A percentile compares a stretch with the other conserved stretches of the same genome.
Evolutionary conservation across 768 basidiomycete species (phyloP).

Genomic region (Podaxis mareebaensis): DNA sequence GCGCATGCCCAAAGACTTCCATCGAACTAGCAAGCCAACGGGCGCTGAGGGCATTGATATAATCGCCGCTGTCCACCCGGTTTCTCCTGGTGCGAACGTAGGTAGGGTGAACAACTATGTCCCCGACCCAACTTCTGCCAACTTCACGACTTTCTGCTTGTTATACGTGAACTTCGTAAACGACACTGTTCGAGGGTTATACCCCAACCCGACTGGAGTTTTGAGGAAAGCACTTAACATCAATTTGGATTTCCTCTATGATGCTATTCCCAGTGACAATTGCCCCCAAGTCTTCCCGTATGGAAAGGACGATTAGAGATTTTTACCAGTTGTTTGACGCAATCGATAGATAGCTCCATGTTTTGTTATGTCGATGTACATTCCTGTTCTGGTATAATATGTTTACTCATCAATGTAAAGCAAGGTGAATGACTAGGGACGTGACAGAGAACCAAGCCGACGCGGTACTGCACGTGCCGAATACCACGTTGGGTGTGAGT

Average conservation of each 20-base stretch:
- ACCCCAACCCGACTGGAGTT: conserved; percentile 22
- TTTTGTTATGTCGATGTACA: background rate
- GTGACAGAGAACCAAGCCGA: no score
- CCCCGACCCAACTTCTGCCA: conserved; percentile 16
- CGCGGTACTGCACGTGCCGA: no score
- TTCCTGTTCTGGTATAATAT: background rate
- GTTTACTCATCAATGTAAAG: background rate
- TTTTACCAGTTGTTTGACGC: background rate
- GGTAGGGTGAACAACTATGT: conserved; percentile 19
- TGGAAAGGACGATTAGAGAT: conserved; percentile 1
- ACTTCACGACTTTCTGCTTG: conserved; percentile 16
- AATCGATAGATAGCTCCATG: background rate
- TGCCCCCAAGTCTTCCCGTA: conserved; percentile 21
- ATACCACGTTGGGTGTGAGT: no score
- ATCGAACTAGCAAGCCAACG: conserved; percentile 12
- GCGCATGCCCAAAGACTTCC: conserved; percentile 22
- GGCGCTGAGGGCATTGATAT: conserved; percentile 2
- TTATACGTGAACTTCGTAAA: conserved; percentile 21
- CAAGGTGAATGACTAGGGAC: no score
- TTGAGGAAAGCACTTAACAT: conserved; percentile 16
- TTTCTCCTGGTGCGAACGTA: conserved; percentile 20
- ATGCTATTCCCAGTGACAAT: background rate
- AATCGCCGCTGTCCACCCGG: conserved; percentile 9
- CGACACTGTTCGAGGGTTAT: conserved; percentile 17
- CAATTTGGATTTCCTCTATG: conserved; percentile 18